Percentiles rank a stretch among this genome's conserved stretches.
These are phyloP conservation scores for Bombardia bombarda DNA, from an alignment of 495 filamentous ascomycete species.

Conservation along the genomic window DNA sequence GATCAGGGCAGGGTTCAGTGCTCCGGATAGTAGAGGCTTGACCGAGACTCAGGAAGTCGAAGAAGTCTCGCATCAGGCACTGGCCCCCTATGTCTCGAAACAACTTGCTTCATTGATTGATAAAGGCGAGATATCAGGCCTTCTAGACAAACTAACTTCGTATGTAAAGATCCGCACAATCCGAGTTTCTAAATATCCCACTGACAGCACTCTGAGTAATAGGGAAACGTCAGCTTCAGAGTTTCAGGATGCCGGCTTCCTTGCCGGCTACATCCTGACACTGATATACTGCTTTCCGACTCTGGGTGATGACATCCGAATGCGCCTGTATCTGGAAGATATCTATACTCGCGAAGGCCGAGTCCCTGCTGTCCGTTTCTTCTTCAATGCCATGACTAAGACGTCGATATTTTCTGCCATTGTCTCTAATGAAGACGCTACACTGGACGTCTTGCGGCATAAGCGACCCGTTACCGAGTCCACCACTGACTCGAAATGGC, in stretches of 20 bases:
- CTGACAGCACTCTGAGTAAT: slow-evolving; percentile 16
- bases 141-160: slow-evolving; percentile 30
- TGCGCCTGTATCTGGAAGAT: slow-evolving; percentile 87
- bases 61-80: slow-evolving; percentile 3
- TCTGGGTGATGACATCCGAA: slow-evolving; percentile 80
- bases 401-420: slow-evolving; percentile 63
- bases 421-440: slow-evolving; percentile 22
- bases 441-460: slow-evolving; percentile 17
- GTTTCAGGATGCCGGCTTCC: slow-evolving; percentile 55
- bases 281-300: slow-evolving; percentile 80
- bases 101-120: slow-evolving; percentile 29
- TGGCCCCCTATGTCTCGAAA: slow-evolving; percentile 24
- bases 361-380: slow-evolving; percentile 74
- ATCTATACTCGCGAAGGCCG: slow-evolving; percentile 41
- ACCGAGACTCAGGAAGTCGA: slow-evolving; percentile 4
- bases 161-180: slow-evolving; percentile 15
- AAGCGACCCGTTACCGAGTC: slow-evolving; percentile 11
- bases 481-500: slow-evolving; percentile 19
- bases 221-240: slow-evolving; percentile 20
- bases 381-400: slow-evolving; percentile 69
- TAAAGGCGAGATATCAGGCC: slow-evolving; percentile 30
- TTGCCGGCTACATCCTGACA: slow-evolving; percentile 83
- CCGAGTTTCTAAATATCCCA: background rate
- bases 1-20: slow-evolving; percentile 13
- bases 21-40: slow-evolving; percentile 2